Evolutionary conservation across 2,329 filamentous ascomycete genomes (phyloP), one percentile per base, ranked within the genome.

Genomic region (Colletotrichum sp.): DNA sequence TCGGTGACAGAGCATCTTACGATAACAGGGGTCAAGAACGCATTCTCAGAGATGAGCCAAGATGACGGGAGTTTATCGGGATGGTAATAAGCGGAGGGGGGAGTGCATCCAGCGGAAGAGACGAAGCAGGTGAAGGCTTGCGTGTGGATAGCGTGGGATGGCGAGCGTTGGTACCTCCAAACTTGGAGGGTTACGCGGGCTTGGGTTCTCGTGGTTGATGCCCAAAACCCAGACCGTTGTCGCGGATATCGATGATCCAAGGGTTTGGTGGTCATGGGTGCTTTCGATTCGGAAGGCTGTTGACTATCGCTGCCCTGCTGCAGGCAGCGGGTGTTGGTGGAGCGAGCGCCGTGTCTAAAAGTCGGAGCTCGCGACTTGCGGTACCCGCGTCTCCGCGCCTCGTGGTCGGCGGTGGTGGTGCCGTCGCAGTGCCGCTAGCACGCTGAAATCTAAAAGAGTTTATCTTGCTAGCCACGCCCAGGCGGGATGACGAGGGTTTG

Each of bases 301-400:
- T 48, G 57, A 10, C 28, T 43, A 24, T 69, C 30, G 39, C 39
- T 73, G 39, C 9, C 2, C 39, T 18, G 39, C 39, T 48, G 39
- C 59, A n/a, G 26, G 26, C 6, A 30, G 26, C 34, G 28, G 28
- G 39, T 66, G 7, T n/a, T 48, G 12, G 26, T 32, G 16, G 57
- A 26, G 30, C 60, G 55, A 59, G 55, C n/a, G 16, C 30, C 59
- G 59, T 30, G 59, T 39, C 21, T 64, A 16, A 32, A 48, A 59
- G 73, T 75, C 73, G 73, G 73, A 63, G 36, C 73, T 75, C 73
- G 73, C 69, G 69, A 66, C 55, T 72, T 72, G 63, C 39, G 39
- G 10, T n/a, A 16, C 63, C 69, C 52, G 60, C 30, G 69, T 65
- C 34, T 59, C 36, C 52, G 57, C 57, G 26, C 43, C 36, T 63